These are phyloP conservation scores for Pseudognaphalium luteoalbum DNA, from an alignment of 129 eudicot genomes.

Conservation along the genomic window DNA sequence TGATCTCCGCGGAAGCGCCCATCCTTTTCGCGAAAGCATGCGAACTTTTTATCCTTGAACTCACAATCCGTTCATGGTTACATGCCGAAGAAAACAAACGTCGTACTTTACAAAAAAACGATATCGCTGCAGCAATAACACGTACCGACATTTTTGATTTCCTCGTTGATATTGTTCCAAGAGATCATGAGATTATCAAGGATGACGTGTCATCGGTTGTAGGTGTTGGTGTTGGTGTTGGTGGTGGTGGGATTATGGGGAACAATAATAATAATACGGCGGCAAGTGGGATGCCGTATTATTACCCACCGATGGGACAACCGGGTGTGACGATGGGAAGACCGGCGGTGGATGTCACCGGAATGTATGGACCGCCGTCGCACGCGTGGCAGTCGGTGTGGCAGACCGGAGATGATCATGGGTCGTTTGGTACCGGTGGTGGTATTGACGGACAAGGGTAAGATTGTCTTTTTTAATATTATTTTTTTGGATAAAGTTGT, in stretches of 20 bases:
- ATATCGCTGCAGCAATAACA: slow-evolving; percentile 79
- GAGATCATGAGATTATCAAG: slow-evolving; percentile 59
- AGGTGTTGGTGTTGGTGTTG: slow-evolving; percentile 22
- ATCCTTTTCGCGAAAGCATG: slow-evolving; percentile 83
- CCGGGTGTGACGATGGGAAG: slow-evolving; percentile 54
- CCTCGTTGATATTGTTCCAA: slow-evolving; percentile 77
- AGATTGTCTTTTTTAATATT: background rate
- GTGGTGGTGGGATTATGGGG: slow-evolving; percentile 40
- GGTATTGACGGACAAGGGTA: slow-evolving; percentile 61
- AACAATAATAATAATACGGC: slow-evolving; percentile 28
- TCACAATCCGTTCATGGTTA: slow-evolving; percentile 82
- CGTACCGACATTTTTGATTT: slow-evolving; percentile 83
- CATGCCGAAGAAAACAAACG: slow-evolving; percentile 92
- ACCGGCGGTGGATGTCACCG: slow-evolving; percentile 55
- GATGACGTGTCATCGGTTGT: slow-evolving; percentile 52
- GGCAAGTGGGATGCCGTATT: slow-evolving; percentile 73
- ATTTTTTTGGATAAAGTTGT: background rate
- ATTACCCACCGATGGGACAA: slow-evolving; percentile 74
- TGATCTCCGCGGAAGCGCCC: slow-evolving; percentile 93
- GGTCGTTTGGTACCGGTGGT: slow-evolving; percentile 62
- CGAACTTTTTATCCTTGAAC: slow-evolving; percentile 78
- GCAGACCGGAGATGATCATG: slow-evolving; percentile 78
- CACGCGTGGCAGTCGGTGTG: slow-evolving; percentile 91
- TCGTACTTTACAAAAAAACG: slow-evolving; percentile 76
- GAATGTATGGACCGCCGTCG: slow-evolving; percentile 62